Percentiles rank a stretch among this genome's conserved stretches.
phyloP scores from a whole-genome alignment of 768 basidiomycete genomes.

The Cyclocybe aegerita region DNA sequence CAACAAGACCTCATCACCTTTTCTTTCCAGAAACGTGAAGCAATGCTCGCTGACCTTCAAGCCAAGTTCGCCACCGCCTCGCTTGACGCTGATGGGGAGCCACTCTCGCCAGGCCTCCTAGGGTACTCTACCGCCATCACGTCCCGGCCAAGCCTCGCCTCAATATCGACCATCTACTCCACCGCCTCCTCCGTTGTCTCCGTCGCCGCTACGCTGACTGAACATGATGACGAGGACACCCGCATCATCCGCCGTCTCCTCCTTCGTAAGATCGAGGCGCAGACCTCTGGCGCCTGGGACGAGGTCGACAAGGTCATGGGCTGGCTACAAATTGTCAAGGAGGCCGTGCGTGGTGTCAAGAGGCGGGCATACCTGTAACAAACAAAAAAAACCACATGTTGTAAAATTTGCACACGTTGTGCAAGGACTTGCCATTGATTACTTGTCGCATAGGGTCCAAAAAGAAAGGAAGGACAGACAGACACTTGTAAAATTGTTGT shows the following conservation, averaged over 20 bases:
- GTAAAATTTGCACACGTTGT: conserved; percentile 3
- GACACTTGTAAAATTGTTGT: conserved; percentile 26
- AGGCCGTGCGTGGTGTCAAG: conserved; percentile 58
- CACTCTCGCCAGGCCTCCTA: conserved; percentile 26
- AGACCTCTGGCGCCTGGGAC: conserved; percentile 52
- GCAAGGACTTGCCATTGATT: conserved; percentile 4
- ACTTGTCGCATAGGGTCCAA: too few species aligned
- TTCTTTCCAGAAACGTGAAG: conserved; percentile 47
- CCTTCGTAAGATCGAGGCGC: conserved; percentile 62
- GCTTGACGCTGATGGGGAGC: conserved; percentile 13
- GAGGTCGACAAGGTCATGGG: conserved; percentile 58
- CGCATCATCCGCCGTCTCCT: conserved; percentile 62
- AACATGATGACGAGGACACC: conserved; percentile 64
- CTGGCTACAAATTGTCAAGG: conserved; percentile 68
- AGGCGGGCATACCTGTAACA: conserved; percentile 44
- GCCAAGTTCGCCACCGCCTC: conserved; percentile 18
- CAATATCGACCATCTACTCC: conserved; percentile 42
- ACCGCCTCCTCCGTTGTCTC: conserved; percentile 44
- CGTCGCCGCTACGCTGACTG: conserved; percentile 46
- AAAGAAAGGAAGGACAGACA: neutral
- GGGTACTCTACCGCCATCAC: conserved; percentile 32
- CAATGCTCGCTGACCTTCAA: conserved; percentile 44
- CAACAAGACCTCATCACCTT: conserved; percentile 3
- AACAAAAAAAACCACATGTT: conserved; percentile 5
- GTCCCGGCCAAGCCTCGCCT: conserved; percentile 38